Base-by-base conservation (phyloP, 495 filamentous ascomycete genomes). In the Pyronema domesticum region DNA sequence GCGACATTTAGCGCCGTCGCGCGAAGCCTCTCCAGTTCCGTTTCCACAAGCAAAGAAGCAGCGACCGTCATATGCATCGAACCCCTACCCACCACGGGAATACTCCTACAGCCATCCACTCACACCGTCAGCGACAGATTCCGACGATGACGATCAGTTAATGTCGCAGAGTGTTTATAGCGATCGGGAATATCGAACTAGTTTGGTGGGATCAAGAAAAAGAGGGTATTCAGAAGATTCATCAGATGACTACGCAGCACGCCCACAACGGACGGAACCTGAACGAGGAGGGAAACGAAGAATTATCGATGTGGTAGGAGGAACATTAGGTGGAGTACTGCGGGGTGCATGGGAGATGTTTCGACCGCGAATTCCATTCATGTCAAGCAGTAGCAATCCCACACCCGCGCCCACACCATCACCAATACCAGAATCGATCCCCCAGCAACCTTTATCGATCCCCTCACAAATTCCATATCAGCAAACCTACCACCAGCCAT, bases 231-330 rank as follows among this genome's bases (percentile, higher is more conserved):
- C 56, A 10, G 61, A 64, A 39, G 60, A 63, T 11, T 30, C 23
- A 30, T 30, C 23, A 5, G 61, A 63, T 39, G 44, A 15, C 6
- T 60, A 63, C 19, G 54, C 56, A 5, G 54, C 53, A 9, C 39
- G 47, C n/a, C 15, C 17, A 14, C 43, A 56, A 7, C 52, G 59
- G 1, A 51, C 52, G 15, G 35, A 14, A 35, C 13, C n/a, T 7
- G 50, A 33, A 7, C 13, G 48, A 8, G 48, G 57, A 6, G 61
- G 60, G 7, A 65, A 65, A 23, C 37, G 63, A 18, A 48, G 63
- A 34, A 65, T 65, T 44, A 65, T 65, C 40, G 63, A 65, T 34
- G 63, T 65, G 15, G 63, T 65, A 19, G 63, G 63, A 9, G 64
- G 62, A 13, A 53, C 50, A 17, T 17, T 53, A 7, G 50, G 50